Percentiles rank a stretch among this genome's conserved stretches.
These are phyloP conservation scores for Aspergillus hortae DNA, from an alignment of 2,329 filamentous ascomycete genomes.

Conservation along the genomic window DNA sequence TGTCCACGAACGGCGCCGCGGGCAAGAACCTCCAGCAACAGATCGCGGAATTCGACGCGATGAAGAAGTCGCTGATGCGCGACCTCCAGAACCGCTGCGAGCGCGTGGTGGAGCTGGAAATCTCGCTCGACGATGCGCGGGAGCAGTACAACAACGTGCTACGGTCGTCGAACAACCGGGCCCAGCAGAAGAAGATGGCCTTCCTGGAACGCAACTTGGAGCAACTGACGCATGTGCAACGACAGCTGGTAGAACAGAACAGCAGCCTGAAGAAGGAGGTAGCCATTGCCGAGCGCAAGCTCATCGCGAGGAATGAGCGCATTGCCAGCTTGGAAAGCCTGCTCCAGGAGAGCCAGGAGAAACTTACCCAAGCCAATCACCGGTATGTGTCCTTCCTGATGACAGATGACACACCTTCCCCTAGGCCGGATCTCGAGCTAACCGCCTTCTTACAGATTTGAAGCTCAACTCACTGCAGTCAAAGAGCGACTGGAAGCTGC, in stretches of 20 bases:
- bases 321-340: conserved; percentile 91
- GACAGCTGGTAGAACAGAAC: conserved; percentile 97
- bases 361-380: conserved; percentile 94
- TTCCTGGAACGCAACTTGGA: conserved; percentile 98
- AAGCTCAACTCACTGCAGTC: conserved; percentile 92
- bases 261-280: conserved; percentile 97
- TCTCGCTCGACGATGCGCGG: conserved; percentile 91
- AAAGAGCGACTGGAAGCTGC: conserved; percentile 96
- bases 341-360: conserved; percentile 96
- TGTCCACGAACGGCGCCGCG: conserved; percentile 57
- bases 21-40: conserved; percentile 91
- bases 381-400: conserved; percentile 61
- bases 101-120: conserved; percentile 95
- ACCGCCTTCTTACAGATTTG: conserved; percentile 64
- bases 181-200: conserved; percentile 99
- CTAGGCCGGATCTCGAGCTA: not conserved
- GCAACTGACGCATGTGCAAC: conserved; percentile 93
- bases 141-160: conserved; percentile 99
- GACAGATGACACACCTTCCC: not conserved
- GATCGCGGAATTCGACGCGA: conserved; percentile 96
- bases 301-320: conserved; percentile 93
- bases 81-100: conserved; percentile 98
- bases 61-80: conserved; percentile 99
- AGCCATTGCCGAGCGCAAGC: conserved; percentile 93
- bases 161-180: conserved; percentile 92